Evolutionary conservation across 2,329 filamentous ascomycete species (phyloP), one percentile per base, ranked within the genome.

Genomic region (Botrytis tulipae): DNA sequence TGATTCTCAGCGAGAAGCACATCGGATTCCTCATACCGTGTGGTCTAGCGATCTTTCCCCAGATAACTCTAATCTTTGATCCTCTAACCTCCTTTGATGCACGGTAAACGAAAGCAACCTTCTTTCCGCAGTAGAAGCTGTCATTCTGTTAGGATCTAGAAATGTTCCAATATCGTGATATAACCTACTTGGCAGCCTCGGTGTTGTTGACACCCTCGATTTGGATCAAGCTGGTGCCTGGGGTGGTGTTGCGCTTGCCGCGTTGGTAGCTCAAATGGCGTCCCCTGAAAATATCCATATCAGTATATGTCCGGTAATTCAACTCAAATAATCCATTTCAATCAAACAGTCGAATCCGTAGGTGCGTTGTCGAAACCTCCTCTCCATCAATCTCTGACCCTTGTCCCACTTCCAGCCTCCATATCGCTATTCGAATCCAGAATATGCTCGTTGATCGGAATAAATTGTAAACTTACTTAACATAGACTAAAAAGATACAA

Each of bases 51-150:
- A 98, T 92, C 90, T 97, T 98, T 89, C 95, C 95, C 94, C 95
- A 98, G 89, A 98, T 98, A 82, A 98, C 92, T 84, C 95, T 91
- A 87, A 98, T 97, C 92, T 98, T 98, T 85, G 94, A 95, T 84
- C 96, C 96, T 83, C 95, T 93, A 83, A 97, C 90, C 89, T 97
- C 94, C 87, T 91, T 95, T 87, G 93, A 91, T 82, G 92, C 95
- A 84, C 95, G 94, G 91, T 98, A 99, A 86, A 99, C 94, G 86
- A 94, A 99, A 85, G 96, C 96, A 85, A 98, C 91, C 88, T 95
- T 95, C 93, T 99, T 99, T 87, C 96, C 96, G 80, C 94, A 89
- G 89, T 99, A 99, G 93, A 98, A 98, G 87, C 80, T 82, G 73
- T 18, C 42, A 54, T 40, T 48, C 14, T n/a, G 75, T 81, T 72